These are phyloP conservation scores for Phaseolus coccineus DNA, from an alignment of 331 rosid species.

Conservation along the genomic window DNA sequence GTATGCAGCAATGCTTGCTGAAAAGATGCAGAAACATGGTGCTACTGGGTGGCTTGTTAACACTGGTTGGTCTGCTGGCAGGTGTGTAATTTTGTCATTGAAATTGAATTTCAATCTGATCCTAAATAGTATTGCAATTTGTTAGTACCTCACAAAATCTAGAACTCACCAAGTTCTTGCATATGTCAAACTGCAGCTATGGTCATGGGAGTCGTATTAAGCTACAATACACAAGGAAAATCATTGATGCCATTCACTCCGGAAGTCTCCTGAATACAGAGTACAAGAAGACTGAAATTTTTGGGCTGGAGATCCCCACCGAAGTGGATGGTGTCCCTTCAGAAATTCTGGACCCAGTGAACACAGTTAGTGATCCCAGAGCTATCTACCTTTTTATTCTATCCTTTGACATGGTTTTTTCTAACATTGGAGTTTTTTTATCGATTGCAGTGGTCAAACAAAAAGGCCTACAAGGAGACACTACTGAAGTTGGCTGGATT, in stretches of 20 bases:
- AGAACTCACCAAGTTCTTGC: background rate
- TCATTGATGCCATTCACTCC: constrained; percentile 90
- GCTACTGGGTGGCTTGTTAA: constrained; percentile 94
- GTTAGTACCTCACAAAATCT: background rate
- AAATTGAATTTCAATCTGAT: background rate
- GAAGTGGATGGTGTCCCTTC: constrained; percentile 84
- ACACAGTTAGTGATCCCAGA: constrained; percentile 65
- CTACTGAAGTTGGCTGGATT: constrained; percentile 65
- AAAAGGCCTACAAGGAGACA: constrained; percentile 60
- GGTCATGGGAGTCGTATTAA: constrained; percentile 82
- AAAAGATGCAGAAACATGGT: constrained; percentile 88
- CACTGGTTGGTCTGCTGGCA: constrained; percentile 97
- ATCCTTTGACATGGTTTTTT: background rate
- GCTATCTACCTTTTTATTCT: background rate
- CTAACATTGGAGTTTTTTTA: background rate
- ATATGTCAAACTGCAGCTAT: constrained; percentile 56
- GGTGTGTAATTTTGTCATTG: constrained; percentile 53
- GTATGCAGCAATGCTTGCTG: constrained; percentile 96
- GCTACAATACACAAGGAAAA: constrained; percentile 81
- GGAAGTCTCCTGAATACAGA: constrained; percentile 73
- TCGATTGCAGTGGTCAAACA: constrained; percentile 72
- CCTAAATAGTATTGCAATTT: background rate
- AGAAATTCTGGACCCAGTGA: constrained; percentile 77
- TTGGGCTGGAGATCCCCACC: constrained; percentile 86
- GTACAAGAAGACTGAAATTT: constrained; percentile 73